Base-by-base conservation (phyloP, 129 eudicot genomes). In the Tanacetum coccineum region DNA sequence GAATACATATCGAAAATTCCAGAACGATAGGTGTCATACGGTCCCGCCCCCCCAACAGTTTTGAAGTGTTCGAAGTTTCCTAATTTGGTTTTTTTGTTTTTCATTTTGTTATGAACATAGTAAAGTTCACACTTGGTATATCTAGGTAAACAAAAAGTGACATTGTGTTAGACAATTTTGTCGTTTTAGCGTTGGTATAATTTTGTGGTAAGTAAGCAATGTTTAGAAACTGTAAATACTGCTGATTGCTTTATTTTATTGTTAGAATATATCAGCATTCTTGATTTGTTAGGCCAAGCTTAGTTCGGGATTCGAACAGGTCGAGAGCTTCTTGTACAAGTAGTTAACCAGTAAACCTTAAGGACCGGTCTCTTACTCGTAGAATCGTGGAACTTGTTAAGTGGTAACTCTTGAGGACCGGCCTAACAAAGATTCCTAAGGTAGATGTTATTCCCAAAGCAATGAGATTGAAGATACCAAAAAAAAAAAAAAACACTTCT, bases 61-160 rank as follows among this genome's bases (percentile, higher is more conserved):
- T 59, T 42, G 57, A 64, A 65, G 54, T 59, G 30, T 75, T 39
- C 25, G 57, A 60, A 56, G 47, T 67, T 59, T 67, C 52, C 21
- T 18, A 19, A n/a, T n/a, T n/a, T n/a, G 25, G 25, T 25, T 11
- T 44, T 14, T 26, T 58, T 57, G 22, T 18, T 49, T 7, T 10
- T 4, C 6, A 17, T 0, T 9, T 55, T 36, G 53, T 3, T 1
- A 14, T 26, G 22, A 68, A 40, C 61, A n/a, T 15, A 22, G 25
- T 22, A 22, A 22, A 22, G 25, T 69, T 40, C 56, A n/a, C n/a
- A n/a, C n/a, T n/a, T n/a, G n/a, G n/a, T n/a, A n/a, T n/a, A n/a
- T n/a, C n/a, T n/a, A n/a, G n/a, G n/a, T n/a, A n/a, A n/a, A n/a
- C n/a, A n/a, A n/a, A n/a, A n/a, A n/a, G n/a, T n/a, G n/a, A n/a